phyloP scores from a whole-genome alignment of 305 asterid genomes.

The Petunia hybrid region DNA sequence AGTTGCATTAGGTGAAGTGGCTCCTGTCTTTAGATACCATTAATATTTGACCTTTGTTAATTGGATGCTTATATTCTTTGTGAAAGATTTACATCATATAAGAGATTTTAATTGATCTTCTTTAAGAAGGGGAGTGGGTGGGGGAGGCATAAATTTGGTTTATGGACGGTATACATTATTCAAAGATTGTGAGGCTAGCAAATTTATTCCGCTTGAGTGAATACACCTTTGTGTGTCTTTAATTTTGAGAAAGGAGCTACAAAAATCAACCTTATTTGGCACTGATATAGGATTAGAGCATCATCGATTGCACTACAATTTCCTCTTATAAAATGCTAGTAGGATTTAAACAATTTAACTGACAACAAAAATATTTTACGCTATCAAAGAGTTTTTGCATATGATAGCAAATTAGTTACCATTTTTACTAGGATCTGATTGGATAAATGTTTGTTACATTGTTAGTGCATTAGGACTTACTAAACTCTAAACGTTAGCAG shows the following conservation, averaged over 20 bases:
- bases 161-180: constrained; percentile 13
- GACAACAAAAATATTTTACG: no score
- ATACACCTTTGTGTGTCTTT: not conserved
- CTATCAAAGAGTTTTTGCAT: no score
- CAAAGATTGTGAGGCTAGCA: constrained; percentile 1
- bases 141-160: constrained; percentile 18
- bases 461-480: no score
- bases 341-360: no score
- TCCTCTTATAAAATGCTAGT: no score
- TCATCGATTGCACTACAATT: no score
- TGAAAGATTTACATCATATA: not conserved
- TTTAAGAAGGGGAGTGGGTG: not conserved
- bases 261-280: not conserved
- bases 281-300: no score
- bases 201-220: constrained; percentile 2
- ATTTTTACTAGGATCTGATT: no score
- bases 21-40: no score
- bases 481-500: not conserved
- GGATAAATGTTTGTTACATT: no score
- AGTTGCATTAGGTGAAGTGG: no score
- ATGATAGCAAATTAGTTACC: no score
- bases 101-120: not conserved
- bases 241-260: not conserved
- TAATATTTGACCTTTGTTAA: not conserved
- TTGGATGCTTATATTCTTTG: not conserved